Evolutionary conservation across 768 basidiomycete species (phyloP).

Genomic region (Boletus sp.): DNA sequence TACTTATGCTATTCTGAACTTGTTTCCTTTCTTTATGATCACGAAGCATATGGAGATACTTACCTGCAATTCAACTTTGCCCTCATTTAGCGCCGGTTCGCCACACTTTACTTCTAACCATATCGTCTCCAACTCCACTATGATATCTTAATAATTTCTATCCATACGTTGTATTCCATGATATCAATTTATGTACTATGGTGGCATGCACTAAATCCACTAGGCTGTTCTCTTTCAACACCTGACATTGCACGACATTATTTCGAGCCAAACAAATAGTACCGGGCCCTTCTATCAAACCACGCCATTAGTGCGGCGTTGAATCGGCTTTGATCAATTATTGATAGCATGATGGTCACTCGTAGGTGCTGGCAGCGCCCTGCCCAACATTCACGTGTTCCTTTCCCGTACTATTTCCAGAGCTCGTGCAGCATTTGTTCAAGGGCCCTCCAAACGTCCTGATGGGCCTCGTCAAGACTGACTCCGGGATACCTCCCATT

Average conservation of each 20-base stretch:
- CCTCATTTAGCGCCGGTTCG: neutral
- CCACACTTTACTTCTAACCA: neutral
- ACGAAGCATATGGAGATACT: no score
- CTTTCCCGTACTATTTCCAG: constrained; percentile 1
- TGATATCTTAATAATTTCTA: no score
- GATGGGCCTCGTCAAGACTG: neutral
- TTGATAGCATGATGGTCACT: constrained; percentile 9
- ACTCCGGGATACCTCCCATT: neutral
- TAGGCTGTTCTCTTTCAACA: no score
- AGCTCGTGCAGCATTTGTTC: neutral
- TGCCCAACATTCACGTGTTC: neutral
- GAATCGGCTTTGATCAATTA: constrained; percentile 16
- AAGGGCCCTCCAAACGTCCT: constrained; percentile 6
- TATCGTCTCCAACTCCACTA: no score
- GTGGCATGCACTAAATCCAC: no score
- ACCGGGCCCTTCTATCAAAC: no score
- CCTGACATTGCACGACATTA: no score
- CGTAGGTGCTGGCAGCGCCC: neutral
- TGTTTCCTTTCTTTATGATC: no score
- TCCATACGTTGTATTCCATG: no score
- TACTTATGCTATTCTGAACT: no score
- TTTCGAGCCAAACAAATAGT: neutral
- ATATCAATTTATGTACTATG: neutral
- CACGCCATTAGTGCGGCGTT: constrained; percentile 9
- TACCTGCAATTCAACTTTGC: neutral